Conservation (phyloP, 2,329 filamentous ascomycete genomes). For the Pseudocercospora fuligena region DNA sequence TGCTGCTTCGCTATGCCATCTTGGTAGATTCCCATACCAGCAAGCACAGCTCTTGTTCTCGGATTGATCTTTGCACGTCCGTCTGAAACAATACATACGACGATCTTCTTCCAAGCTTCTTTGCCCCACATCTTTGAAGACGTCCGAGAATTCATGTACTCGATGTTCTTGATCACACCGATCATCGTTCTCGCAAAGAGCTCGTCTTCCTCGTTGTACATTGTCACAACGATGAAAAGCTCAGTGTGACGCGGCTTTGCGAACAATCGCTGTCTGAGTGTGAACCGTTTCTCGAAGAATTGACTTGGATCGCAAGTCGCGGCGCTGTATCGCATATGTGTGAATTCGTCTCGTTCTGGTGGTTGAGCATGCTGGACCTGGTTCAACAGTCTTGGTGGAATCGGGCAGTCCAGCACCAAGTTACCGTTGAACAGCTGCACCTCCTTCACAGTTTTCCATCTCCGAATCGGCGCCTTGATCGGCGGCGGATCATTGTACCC, state of each 20-base stretch:
- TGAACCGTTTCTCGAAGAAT: slow-evolving; percentile 89
- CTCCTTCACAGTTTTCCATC: slow-evolving; percentile 99
- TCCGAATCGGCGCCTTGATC: slow-evolving; percentile 69
- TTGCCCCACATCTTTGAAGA: slow-evolving; percentile 98
- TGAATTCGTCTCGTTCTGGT: slow-evolving; percentile 84
- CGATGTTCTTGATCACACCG: slow-evolving; percentile 97
- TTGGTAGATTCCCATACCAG: slow-evolving; percentile 94
- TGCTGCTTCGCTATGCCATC: slow-evolving; percentile 98
- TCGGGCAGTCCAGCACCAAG: slow-evolving; percentile 93
- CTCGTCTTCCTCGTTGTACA: slow-evolving; percentile 99
- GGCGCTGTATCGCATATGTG: slow-evolving; percentile 90
- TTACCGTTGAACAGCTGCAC: slow-evolving; percentile 94
- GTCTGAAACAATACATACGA: slow-evolving; percentile 96
- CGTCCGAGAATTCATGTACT: slow-evolving; percentile 93
- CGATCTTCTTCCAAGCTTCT: slow-evolving; percentile 99
- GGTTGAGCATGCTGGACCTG: slow-evolving; percentile 82
- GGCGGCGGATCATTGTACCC: slow-evolving; percentile 51
- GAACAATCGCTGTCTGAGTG: slow-evolving; percentile 86
- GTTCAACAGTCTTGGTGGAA: slow-evolving; percentile 84
- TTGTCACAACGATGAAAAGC: slow-evolving; percentile 93
- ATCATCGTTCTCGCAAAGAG: slow-evolving; percentile 94
- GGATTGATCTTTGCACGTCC: slow-evolving; percentile 97
- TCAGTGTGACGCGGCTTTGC: slow-evolving; percentile 92
- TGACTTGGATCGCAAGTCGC: slow-evolving; percentile 91
- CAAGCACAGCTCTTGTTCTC: slow-evolving; percentile 83